Base-by-base conservation (phyloP, 169 alveolate genomes). In the Plasmodium knowlesi region DNA sequence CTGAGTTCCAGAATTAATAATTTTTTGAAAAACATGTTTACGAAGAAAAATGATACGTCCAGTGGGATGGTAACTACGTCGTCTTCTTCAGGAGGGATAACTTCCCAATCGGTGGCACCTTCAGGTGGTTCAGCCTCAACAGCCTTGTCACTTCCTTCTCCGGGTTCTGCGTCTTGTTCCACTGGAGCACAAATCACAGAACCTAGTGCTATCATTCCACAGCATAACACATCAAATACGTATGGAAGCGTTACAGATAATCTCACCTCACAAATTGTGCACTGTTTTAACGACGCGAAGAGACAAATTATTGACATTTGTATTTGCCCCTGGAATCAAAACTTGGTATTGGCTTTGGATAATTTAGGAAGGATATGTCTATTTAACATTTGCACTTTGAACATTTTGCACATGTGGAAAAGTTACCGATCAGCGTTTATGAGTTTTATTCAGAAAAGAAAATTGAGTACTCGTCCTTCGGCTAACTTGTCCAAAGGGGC, bases 371-470 rank as follows among this genome's bases (percentile, higher is more conserved):
- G 94, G 72, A 39, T 89, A 6, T 80, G 83, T 19, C 61, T 89
- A n/a, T 67, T 39, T 57, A 89, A 89, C 50, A 41, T 89, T 2
- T 80, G 83, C 8, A 89, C 91, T 5, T 25, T 89, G 12, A 80
- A 9, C 73, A 89, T 89, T 89, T 70, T 89, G 22, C 76, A 89
- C 28, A 81, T 89, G 76, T 89, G 94, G 94, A 89, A 89, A 70
- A 89, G 94, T 80, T 89, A 89, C 50, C 67, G 94, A 50, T 57
- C 84, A 10, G 89, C 94, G 0, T 89, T 80, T 89, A 89, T 89
- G 94, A 43, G 84, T 8, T 89, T 89, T 67, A 80, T 89, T 39
- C 79, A 79, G 54, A 89, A 34, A 32, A 84, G 53, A 32, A 82
- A 43, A 54, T 3, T 28, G 28, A 25, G 5, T 1, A n/a, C 14